Evolutionary conservation across 2,329 filamentous ascomycete species (phyloP), one percentile per base, ranked within the genome.

Genomic region (Pyrenochaeta sp.): DNA sequence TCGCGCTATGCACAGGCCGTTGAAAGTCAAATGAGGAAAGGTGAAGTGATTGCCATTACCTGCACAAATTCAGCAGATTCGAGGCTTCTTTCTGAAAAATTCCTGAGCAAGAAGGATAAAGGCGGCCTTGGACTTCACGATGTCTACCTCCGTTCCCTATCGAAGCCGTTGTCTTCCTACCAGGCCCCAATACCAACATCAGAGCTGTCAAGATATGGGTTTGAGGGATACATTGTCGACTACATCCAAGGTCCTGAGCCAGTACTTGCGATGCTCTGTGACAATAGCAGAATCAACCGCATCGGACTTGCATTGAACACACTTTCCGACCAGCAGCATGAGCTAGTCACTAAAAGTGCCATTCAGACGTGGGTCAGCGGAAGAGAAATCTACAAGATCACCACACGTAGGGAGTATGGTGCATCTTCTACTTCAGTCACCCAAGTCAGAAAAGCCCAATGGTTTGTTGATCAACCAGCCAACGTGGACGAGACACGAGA

Each of bases 201-300:
- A 7, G 77, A 89, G 38, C 70, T 90, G 42, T 61, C 38, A 46
- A 60, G 27, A 44, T 84, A 69, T 23, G 90, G 90, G 0, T 82
- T 99, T 35, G 87, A 95, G 52, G 85, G 87, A 2, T 96, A 88
- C 74, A 85, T 90, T 1, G 78, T 89, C 18, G 88, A 97, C 62
- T 89, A 82, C 45, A 66, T 99, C 5, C 80, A 86, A 22, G 94
- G 93, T 0, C 95, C 95, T 0, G 84, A 87, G 1, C 81, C 89
- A 2, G 89, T 99, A 1, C 74, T 97, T 22, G 87, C 90, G 6
- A 94, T 96, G 88, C 81, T 99, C 15, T 96, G 91, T 69, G 81
- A 84, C 9, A 86, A 89, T 55, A 83, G 81, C 44, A 80, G 76
- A 39, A 71, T 96, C 6, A 84, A 96, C 58, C 74, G 77, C 18